Evolutionary conservation across 2,329 filamentous ascomycete species (phyloP).

Genomic region (Diaporthe citriasiana): DNA sequence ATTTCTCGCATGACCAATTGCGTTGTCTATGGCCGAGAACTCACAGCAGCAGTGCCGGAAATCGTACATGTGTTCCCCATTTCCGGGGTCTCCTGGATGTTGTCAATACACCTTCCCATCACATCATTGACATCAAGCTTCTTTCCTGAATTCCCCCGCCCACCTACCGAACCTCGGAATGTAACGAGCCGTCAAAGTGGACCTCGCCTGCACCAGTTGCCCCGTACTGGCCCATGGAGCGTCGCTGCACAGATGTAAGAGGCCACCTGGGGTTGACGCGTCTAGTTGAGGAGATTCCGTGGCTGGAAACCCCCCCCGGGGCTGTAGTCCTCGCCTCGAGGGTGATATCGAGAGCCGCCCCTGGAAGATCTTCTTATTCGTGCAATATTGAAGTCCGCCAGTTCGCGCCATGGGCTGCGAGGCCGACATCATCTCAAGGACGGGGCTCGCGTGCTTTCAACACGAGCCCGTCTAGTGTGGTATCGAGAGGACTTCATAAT

Average conservation of each 20-base stretch:
- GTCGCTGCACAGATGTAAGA: not conserved
- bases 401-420: not conserved
- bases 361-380: constrained; percentile 22
- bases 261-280: not conserved
- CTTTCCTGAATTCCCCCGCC: constrained; percentile 4
- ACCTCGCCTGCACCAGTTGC: not conserved
- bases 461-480: not conserved
- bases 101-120: not conserved
- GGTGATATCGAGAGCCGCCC: not conserved
- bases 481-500: not conserved
- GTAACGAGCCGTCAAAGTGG: constrained; percentile 5
- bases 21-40: not conserved
- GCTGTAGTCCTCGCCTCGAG: constrained; percentile 1
- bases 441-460: not conserved
- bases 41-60: not conserved
- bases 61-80: not conserved
- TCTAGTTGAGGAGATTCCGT: not conserved
- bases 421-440: constrained; percentile 11
- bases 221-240: not conserved
- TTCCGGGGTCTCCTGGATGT: not conserved
- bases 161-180: constrained; percentile 8
- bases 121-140: not conserved
- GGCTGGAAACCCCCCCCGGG: not conserved
- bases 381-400: constrained; percentile 5
- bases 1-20: not conserved